Percentiles rank a stretch among this genome's conserved stretches.
These are phyloP conservation scores for Pistacia vera DNA, from an alignment of 345 rosid genomes.

Conservation along the genomic window DNA sequence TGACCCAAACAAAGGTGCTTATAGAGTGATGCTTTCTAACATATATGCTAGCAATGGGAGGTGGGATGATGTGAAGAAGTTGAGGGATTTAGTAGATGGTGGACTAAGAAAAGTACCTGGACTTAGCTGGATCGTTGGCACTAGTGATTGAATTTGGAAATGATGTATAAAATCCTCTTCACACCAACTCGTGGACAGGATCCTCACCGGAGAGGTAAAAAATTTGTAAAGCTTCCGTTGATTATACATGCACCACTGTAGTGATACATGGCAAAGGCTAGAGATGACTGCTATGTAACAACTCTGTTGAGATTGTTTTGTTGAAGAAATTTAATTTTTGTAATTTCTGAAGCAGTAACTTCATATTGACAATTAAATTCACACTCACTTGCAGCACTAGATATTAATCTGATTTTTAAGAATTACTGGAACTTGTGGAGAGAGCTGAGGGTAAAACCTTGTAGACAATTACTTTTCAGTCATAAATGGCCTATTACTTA, in stretches of 20 bases:
- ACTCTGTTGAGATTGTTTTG: neutral
- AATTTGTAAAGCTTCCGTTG: neutral
- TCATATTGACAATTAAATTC: neutral
- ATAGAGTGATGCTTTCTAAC: slow-evolving; percentile 76
- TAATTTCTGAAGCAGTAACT: neutral
- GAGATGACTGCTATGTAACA: neutral
- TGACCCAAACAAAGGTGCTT: slow-evolving; percentile 60
- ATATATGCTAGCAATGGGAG: slow-evolving; percentile 71
- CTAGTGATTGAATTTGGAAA: neutral
- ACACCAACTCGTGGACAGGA: no score
- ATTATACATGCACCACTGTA: neutral
- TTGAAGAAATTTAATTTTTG: neutral
- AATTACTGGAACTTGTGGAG: neutral
- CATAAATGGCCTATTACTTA: neutral
- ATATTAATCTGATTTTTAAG: neutral
- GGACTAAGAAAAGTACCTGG: slow-evolving; percentile 55
- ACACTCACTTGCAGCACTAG: neutral
- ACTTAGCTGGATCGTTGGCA: slow-evolving; percentile 54
- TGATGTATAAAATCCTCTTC: slow-evolving; percentile 3
- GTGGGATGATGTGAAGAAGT: slow-evolving; percentile 67
- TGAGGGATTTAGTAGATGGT: slow-evolving; percentile 46
- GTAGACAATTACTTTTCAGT: neutral
- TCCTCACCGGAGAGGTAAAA: neutral
- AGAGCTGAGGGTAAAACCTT: neutral
- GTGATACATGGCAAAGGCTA: neutral